Base-by-base conservation (phyloP, 371 early-diverging fungal species). In the Mortierella sp. region DNA sequence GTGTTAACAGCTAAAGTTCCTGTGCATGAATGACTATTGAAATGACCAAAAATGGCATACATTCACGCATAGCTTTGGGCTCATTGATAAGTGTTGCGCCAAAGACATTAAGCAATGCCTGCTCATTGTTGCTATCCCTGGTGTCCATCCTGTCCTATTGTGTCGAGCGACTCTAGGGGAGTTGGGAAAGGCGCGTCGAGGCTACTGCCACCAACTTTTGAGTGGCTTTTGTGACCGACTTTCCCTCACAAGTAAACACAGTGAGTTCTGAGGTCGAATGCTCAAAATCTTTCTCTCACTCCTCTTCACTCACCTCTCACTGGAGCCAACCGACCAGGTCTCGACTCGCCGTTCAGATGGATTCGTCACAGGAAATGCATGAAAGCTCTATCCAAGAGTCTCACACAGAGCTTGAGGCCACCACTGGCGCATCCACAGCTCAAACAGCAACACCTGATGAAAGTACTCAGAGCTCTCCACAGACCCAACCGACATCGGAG, bases 51-150 rank as follows among this genome's bases (percentile, higher is more conserved):
- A 21, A 43, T 25, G 1, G 7, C 57, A 30, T 77, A 77, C 79
- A 77, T 62, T 72, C 72, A 57, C 70, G 44, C 12, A 72, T 55
- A 4, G 72, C 79, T 9, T 56, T 14, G 6, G 72, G 66, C 21
- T 77, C 62, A 16, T 45, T 50, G 30, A 70, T 37, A 23, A 77
- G 66, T 4, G 70, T 57, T 4, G 51, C 51, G 16, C 79, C 79
- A 56, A 77, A 77, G 25, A 37, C 65, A 7, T 37, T 48, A 55
- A 70, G 48, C 37, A 76, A 51, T n/a, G 64, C 65, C 37, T 44
- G 44, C 56, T 70, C 70, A 37, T 37, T 37, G 37, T 9, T 37
- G 37, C 9, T 37, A 9, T 37, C 9, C 37, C 37, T 37, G 37
- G 37, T 3, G 37, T 37, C 37, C 37, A 37, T 37, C 37, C 37